Percentiles rank a stretch among this genome's conserved stretches.
Evolutionary conservation across 2,329 filamentous ascomycete species (phyloP).

Genomic region (Scopulariopsis brevicaulis): DNA sequence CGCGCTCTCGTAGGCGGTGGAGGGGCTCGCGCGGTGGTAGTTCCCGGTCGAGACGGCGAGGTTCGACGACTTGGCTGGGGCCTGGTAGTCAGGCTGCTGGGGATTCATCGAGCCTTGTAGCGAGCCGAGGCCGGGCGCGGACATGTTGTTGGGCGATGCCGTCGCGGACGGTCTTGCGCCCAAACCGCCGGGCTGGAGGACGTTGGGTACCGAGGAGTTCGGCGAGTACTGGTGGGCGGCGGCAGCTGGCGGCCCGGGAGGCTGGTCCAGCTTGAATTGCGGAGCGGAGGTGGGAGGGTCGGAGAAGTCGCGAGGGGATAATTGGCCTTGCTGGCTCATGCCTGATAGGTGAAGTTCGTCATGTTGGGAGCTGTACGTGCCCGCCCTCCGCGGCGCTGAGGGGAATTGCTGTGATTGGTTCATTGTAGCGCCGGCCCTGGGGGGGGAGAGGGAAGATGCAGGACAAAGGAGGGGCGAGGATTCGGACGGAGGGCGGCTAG

Average conservation of each 20-base stretch:
- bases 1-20: conserved; percentile 32
- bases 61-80: conserved; percentile 54
- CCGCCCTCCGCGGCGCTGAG: conserved; percentile 14
- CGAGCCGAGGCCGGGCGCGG: background rate
- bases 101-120: conserved; percentile 2
- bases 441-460: background rate
- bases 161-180: conserved; percentile 17
- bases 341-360: conserved; percentile 45
- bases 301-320: conserved; percentile 35
- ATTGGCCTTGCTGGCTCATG: conserved; percentile 28
- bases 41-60: conserved; percentile 56
- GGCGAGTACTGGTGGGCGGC: conserved; percentile 26
- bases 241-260: conserved; percentile 22
- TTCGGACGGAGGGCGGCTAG: background rate
- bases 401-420: conserved; percentile 28
- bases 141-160: conserved; percentile 27
- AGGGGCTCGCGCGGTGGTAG: conserved; percentile 63
- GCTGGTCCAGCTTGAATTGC: conserved; percentile 37
- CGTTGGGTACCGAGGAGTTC: conserved; percentile 39
- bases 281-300: conserved; percentile 21
- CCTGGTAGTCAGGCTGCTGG: conserved; percentile 38
- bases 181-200: conserved; percentile 44
- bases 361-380: conserved; percentile 18
- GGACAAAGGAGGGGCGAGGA: background rate
- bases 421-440: conserved; percentile 13